A percentile compares a stretch with the other conserved stretches of the same genome.
Conservation (phyloP, 177 flowering plant species). For the Vitis hybrid region DNA sequence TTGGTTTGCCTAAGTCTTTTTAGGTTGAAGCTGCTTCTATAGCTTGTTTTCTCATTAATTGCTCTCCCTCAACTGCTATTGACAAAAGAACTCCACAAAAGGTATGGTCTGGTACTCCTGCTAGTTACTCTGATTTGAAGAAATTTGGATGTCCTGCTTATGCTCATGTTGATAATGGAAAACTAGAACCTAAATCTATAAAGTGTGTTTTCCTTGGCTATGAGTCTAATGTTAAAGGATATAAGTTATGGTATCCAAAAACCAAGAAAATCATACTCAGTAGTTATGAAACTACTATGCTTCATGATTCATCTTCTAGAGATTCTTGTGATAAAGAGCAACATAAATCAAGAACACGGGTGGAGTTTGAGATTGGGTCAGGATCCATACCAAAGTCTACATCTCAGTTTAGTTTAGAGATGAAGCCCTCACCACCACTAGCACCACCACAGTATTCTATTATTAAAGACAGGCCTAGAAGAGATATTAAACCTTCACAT, state of each 20-base stretch:
- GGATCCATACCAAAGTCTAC: neutral
- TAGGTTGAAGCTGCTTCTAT: too few species aligned
- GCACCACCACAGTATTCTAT: neutral
- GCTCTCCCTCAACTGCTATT: neutral
- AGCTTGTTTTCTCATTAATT: too few species aligned
- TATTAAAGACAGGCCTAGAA: neutral
- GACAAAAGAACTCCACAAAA: neutral
- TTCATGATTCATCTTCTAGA: neutral
- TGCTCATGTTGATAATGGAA: too few species aligned
- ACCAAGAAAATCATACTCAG: neutral
- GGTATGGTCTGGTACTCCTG: neutral
- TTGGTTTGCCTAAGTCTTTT: too few species aligned
- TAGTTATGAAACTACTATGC: neutral
- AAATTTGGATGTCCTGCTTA: too few species aligned
- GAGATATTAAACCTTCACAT: neutral
- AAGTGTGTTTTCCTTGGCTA: neutral
- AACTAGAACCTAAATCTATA: neutral
- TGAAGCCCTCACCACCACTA: neutral
- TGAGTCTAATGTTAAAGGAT: neutral
- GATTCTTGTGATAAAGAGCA: neutral
- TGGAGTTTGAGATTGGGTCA: neutral
- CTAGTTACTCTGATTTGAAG: too few species aligned
- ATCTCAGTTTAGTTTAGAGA: neutral
- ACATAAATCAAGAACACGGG: neutral
- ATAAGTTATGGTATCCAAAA: neutral